These are phyloP conservation scores for Taphrina communis DNA, from an alignment of 1,139 yeast species.

Conservation along the genomic window DNA sequence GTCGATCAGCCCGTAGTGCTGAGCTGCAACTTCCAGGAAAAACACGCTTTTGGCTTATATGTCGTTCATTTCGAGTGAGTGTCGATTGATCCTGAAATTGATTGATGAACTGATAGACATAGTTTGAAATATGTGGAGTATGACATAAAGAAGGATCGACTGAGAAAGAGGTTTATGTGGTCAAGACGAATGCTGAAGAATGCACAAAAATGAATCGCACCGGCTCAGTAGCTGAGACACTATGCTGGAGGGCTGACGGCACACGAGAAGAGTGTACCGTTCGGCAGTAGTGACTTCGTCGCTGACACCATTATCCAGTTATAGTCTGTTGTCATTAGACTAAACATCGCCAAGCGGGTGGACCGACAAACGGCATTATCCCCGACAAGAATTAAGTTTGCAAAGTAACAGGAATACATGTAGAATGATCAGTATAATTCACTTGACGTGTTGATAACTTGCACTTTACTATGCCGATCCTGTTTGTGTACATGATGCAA, in stretches of 20 bases:
- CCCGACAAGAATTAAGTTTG: too few species aligned
- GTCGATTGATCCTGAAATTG: too few species aligned
- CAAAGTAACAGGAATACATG: too few species aligned
- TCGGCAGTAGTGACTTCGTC: not conserved
- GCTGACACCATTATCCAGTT: not conserved
- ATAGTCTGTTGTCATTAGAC: too few species aligned
- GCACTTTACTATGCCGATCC: too few species aligned
- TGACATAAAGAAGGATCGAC: not conserved
- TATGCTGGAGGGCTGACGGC: not conserved
- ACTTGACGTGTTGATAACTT: too few species aligned
- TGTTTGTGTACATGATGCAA: too few species aligned
- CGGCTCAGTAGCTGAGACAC: not conserved
- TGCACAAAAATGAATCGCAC: not conserved
- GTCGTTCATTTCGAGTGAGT: too few species aligned
- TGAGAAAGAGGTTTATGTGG: not conserved
- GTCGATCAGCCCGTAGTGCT: not conserved
- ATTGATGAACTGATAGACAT: not conserved
- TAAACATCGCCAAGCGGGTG: too few species aligned
- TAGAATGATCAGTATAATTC: too few species aligned
- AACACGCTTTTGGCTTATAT: not conserved
- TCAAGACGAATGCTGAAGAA: not conserved
- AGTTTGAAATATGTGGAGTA: not conserved
- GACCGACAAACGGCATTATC: too few species aligned
- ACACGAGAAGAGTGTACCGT: not conserved
- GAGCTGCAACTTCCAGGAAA: not conserved